Percentiles rank a stretch among this genome's conserved stretches.
Evolutionary conservation across 306 rosid genomes (phyloP).

Genomic region (Vicia sativa): DNA sequence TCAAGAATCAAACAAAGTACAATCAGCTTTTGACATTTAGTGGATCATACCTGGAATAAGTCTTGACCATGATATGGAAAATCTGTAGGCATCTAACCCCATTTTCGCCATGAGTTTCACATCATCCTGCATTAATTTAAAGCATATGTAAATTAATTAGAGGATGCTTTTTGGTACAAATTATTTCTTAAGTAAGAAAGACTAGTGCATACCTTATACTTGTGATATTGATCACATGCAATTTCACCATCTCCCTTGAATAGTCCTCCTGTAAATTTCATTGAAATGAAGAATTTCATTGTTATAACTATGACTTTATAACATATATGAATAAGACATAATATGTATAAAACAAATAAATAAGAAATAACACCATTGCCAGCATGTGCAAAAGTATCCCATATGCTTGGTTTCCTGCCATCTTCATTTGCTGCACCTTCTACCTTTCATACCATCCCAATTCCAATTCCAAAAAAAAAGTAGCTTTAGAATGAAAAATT

Average conservation of each 20-base stretch:
- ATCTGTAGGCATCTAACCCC: conserved; percentile 28
- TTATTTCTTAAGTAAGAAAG: no score
- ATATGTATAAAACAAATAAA: not conserved
- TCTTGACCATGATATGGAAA: conserved; percentile 34
- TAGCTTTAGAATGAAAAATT: not conserved
- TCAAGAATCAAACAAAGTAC: not conserved
- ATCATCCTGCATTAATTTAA: conserved; percentile 19
- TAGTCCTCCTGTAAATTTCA: not conserved
- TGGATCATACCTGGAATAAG: conserved; percentile 27
- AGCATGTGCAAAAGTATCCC: conserved; percentile 43
- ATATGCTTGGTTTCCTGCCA: conserved; percentile 50
- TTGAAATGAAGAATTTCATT: no score
- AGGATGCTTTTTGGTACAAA: not conserved
- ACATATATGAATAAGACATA: no score
- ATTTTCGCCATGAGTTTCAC: conserved; percentile 30
- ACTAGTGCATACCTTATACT: conserved; percentile 42
- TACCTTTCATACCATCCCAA: conserved; percentile 28
- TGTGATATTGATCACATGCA: conserved; percentile 44
- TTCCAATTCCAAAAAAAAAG: not conserved
- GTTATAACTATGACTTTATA: no score
- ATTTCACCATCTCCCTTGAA: conserved; percentile 29
- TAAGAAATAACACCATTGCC: conserved; percentile 23
- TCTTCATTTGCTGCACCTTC: conserved; percentile 50
- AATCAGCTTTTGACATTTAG: not conserved
- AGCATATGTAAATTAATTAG: no score